These are phyloP conservation scores for Phialophora chinensis DNA, from an alignment of 2,329 filamentous ascomycete genomes.

Conservation along the genomic window DNA sequence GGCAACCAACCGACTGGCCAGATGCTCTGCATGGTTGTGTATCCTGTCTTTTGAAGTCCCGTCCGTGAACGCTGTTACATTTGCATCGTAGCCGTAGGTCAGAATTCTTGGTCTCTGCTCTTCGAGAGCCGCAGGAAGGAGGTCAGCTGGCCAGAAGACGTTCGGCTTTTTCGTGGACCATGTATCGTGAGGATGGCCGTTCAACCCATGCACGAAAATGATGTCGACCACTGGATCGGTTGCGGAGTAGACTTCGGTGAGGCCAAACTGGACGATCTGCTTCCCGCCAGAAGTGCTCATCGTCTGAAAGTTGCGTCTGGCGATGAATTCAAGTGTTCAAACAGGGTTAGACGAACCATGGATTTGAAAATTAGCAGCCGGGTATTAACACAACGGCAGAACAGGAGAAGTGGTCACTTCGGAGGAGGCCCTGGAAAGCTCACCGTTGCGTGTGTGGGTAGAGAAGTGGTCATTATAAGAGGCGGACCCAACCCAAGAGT, in stretches of 20 bases:
- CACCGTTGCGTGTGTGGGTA: conserved; percentile 19
- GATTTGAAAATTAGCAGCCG: neutral
- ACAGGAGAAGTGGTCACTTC: neutral
- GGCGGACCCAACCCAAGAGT: conserved; percentile 14
- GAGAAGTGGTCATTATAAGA: conserved; percentile 13
- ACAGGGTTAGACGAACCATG: neutral
- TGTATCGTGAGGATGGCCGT: conserved; percentile 67
- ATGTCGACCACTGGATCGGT: conserved; percentile 57
- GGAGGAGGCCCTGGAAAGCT: conserved; percentile 7
- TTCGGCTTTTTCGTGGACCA: conserved; percentile 63
- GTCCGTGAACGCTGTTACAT: conserved; percentile 59
- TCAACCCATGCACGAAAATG: conserved; percentile 73
- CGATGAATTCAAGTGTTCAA: neutral
- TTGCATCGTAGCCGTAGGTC: conserved; percentile 77
- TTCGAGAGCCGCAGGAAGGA: conserved; percentile 67
- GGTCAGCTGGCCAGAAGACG: conserved; percentile 72
- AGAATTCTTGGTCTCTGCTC: conserved; percentile 67
- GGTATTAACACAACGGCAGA: conserved; percentile 6
- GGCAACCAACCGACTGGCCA: conserved; percentile 67
- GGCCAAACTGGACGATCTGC: conserved; percentile 48
- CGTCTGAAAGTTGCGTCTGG: neutral
- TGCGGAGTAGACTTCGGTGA: conserved; percentile 50
- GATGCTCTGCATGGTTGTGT: conserved; percentile 72
- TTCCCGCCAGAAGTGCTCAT: conserved; percentile 27
- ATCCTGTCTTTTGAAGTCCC: conserved; percentile 69